A percentile compares a stretch with the other conserved stretches of the same genome.
Conservation (phyloP, 352 stramenopile species). For the Hyaloperonospora arabidopsidis region DNA sequence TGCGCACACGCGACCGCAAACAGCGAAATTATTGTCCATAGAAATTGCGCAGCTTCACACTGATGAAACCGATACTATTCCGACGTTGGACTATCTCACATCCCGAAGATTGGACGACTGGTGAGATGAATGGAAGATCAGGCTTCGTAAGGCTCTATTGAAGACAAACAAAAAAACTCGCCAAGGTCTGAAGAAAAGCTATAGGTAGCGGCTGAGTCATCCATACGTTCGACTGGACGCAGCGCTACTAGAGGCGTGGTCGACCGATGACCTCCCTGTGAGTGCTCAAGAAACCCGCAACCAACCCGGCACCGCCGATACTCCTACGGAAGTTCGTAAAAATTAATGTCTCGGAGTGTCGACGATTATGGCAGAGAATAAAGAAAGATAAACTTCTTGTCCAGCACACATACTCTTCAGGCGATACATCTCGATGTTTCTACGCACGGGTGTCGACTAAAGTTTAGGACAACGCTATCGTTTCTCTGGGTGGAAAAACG, state of each 20-base stretch:
- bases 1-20: not conserved
- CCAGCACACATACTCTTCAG: not conserved
- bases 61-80: not conserved
- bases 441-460: not conserved
- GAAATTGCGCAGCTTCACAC: not conserved
- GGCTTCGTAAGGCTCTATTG: not conserved
- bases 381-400: not conserved
- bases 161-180: not conserved
- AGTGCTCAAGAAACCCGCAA: not conserved
- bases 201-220: not conserved
- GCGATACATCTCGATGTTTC: not conserved
- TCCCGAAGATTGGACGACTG: not conserved
- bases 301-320: no score
- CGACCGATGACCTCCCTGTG: not conserved
- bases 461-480: not conserved
- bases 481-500: not conserved
- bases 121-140: not conserved
- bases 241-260: not conserved
- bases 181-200: not conserved
- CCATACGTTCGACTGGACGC: not conserved
- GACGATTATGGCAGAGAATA: not conserved
- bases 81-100: not conserved
- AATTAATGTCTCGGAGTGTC: not conserved
- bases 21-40: not conserved
- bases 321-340: not conserved